Evolutionary conservation across 129 eudicot species (phyloP).

Genomic region (Tagetes erecta): DNA sequence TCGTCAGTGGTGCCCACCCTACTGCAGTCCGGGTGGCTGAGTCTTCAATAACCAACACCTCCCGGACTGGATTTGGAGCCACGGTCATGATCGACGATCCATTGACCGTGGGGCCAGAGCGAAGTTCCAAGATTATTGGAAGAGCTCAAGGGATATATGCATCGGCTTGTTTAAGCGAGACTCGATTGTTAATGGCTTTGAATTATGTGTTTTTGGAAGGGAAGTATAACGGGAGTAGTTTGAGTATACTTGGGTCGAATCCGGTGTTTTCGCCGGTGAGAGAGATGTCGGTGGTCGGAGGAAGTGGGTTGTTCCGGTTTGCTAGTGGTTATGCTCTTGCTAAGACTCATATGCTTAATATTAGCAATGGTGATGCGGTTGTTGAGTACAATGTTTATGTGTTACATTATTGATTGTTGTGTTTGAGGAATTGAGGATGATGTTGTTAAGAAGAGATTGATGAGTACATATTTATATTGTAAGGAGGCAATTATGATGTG

Average conservation of each 20-base stretch:
- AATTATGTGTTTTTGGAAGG: background rate
- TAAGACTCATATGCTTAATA: conserved; percentile 28
- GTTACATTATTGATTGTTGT: conserved; percentile 34
- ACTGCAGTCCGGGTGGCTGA: background rate
- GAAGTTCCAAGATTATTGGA: background rate
- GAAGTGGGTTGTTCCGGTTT: background rate
- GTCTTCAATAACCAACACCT: background rate
- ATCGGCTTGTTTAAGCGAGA: background rate
- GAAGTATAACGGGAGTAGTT: background rate
- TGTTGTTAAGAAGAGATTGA: background rate
- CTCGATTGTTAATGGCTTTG: background rate
- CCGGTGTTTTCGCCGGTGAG: background rate
- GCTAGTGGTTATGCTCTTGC: conserved; percentile 54
- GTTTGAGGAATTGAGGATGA: background rate
- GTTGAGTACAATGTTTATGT: conserved; percentile 54
- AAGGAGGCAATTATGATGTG: background rate
- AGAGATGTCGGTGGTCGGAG: background rate
- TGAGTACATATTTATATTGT: background rate
- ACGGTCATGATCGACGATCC: background rate
- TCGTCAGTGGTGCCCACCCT: background rate
- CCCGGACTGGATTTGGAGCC: background rate
- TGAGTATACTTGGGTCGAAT: background rate
- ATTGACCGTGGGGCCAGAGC: background rate
- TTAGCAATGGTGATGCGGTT: conserved; percentile 40
- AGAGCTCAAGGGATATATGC: background rate